Base-by-base conservation (phyloP, 805 yeast species). In the Starmerella stellata region DNA sequence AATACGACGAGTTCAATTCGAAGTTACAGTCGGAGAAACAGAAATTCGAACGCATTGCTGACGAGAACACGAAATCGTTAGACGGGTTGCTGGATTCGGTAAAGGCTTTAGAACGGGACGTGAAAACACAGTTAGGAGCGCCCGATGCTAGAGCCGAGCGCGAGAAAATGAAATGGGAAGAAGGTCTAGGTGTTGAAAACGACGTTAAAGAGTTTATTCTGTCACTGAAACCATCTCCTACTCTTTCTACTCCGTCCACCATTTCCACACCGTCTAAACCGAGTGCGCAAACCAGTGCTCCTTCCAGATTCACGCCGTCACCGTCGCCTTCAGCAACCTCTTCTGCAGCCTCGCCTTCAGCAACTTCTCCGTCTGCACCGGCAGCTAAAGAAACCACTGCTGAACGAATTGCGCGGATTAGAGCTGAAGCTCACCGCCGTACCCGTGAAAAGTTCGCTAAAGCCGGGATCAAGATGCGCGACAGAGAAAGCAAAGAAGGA, bases 131-230 rank as follows among this genome's bases (percentile, higher is more conserved):
- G 45, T 38, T 50, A n/a, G 61, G 66, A 33, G 17, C 36, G 8
- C 66, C 30, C 48, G 42, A 66, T 8, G 38, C 48, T 3, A 51
- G 45, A 2, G 45, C 35, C 16, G 64, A 61, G 30, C 51, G 66
- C n/a, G 78, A 76, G 4, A 66, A 70, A 33, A 66, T 71, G 27
- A 75, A 77, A 51, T 85, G 85, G 81, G 94, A 79, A 44, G 66
- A 71, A 34, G 95, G 93, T 11, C 61, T 74, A 30, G 93, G 85
- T 30, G 75, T 82, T 21, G 73, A 70, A 48, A 68, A 72, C n/a
- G 65, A 70, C 29, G 85, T 81, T 33, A 65, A 68, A 39, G 60
- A 61, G 4, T 74, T 85, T 46, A 72, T 85, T 44, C 60, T 60
- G 35, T 1, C 38, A 14, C 4, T 34, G 7, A 31, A 18, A 3